A percentile compares a stretch with the other conserved stretches of the same genome.
Conservation (phyloP, 2,329 filamentous ascomycete genomes). For the Ophidiomyces ophidiicola region DNA sequence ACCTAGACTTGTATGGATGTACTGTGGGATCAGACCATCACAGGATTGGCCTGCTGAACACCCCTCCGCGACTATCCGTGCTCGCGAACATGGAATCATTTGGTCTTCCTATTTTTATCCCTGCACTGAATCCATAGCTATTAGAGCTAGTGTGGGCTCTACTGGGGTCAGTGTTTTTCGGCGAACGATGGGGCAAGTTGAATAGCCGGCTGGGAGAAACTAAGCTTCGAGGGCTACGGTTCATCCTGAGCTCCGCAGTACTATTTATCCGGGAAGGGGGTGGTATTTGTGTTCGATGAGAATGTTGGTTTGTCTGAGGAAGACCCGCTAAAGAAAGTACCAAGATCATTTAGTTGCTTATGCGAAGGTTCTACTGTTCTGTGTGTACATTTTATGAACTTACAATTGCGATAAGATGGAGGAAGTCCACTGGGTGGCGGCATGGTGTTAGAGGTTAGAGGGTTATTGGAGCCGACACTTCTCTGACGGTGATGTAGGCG, state of each 20-base stretch:
- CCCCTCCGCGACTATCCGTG: neutral
- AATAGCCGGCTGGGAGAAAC: slow-evolving; percentile 9
- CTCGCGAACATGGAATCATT: slow-evolving; percentile 4
- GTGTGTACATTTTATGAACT: no score
- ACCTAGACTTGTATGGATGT: neutral
- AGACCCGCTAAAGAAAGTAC: slow-evolving; percentile 11
- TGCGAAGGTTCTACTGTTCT: no score
- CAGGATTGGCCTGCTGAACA: slow-evolving; percentile 7
- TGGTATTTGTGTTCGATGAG: slow-evolving; percentile 15
- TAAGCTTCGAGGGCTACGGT: slow-evolving; percentile 3
- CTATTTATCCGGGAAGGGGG: slow-evolving; percentile 7
- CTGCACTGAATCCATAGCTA: slow-evolving; percentile 14
- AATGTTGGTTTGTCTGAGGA: slow-evolving; percentile 12
- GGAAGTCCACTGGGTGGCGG: slow-evolving; percentile 20
- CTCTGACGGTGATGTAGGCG: slow-evolving; percentile 24
- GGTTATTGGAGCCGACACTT: slow-evolving; percentile 27
- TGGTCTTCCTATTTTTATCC: slow-evolving; percentile 16
- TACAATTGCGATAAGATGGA: slow-evolving; percentile 19
- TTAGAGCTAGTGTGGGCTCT: slow-evolving; percentile 6
- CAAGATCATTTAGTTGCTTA: no score
- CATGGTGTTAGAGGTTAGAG: slow-evolving; percentile 21
- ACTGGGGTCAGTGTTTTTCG: slow-evolving; percentile 4
- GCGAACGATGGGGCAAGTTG: slow-evolving; percentile 8
- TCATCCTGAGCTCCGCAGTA: neutral
- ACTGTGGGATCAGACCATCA: neutral